Percentiles rank a stretch among this genome's conserved stretches.
phyloP scores from a whole-genome alignment of 305 asterid genomes.

The Andrographis paniculata region DNA sequence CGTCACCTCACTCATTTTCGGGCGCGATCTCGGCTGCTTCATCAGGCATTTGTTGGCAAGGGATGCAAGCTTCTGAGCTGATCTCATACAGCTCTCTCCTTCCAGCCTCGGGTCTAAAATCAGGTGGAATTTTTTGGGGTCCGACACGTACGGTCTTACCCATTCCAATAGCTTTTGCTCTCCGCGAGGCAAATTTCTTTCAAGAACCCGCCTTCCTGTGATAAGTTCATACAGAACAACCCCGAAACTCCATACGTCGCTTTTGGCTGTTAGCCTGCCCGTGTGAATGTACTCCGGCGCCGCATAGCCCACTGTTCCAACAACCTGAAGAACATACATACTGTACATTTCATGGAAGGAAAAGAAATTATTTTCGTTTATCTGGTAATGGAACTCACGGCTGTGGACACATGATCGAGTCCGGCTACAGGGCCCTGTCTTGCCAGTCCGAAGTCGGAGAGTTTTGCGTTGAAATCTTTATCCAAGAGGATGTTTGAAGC shows the following conservation, averaged over 20 bases:
- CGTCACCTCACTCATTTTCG: constrained; percentile 86
- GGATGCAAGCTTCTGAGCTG: constrained; percentile 71
- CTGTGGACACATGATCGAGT: constrained; percentile 63
- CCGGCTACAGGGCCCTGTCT: constrained; percentile 90
- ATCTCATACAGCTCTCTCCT: constrained; percentile 58
- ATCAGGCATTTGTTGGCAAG: constrained; percentile 84
- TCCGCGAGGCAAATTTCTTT: constrained; percentile 73
- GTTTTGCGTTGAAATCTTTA: constrained; percentile 72
- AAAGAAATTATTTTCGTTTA: constrained; percentile 8
- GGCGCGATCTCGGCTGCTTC: constrained; percentile 74
- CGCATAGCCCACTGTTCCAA: constrained; percentile 92
- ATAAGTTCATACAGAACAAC: constrained; percentile 87
- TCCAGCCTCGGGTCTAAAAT: constrained; percentile 62
- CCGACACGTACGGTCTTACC: constrained; percentile 81
- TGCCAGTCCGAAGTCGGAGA: constrained; percentile 93
- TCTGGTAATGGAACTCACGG: constrained; percentile 35
- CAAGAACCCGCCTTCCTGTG: constrained; percentile 84
- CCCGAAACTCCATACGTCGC: constrained; percentile 96
- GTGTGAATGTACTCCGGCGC: constrained; percentile 89
- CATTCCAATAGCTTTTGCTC: constrained; percentile 90
- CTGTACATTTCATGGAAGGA: not conserved
- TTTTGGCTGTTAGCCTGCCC: constrained; percentile 76
- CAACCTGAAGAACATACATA: constrained; percentile 52
- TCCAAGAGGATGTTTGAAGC: constrained; percentile 85
- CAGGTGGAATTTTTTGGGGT: constrained; percentile 65